Evolutionary conservation across 768 basidiomycete genomes (phyloP), one percentile per base, ranked within the genome.

Genomic region (Lactifluus echinatus): DNA sequence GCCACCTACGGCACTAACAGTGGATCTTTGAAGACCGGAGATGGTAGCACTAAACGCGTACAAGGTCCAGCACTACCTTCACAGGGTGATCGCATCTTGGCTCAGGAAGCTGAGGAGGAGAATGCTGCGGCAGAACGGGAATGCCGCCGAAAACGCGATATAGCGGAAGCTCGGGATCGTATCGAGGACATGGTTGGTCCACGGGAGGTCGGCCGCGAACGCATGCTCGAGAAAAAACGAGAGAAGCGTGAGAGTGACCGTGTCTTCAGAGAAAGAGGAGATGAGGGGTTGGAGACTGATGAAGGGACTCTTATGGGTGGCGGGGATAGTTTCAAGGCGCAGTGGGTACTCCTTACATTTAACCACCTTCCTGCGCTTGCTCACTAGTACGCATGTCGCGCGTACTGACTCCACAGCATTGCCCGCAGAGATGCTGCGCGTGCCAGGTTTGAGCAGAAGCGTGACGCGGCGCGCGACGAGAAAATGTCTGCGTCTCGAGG

Each of bases 151-250:
- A 91, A 90, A 65, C 78, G 83, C 0, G 83, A 85, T 36, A 79
- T 79, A 37, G 70, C 73, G 47, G 84, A 86, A 61, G 80, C 78
- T 17, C 84, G 82, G 65, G 85, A 87, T 2, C 74, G 82, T 37
- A 54, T 89, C 14, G 89, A 93, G 65, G 89, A 93, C 29, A 71
- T 83, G 69, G 84, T 88, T 1, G 85, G 86, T 8, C 89, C 92
- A n/a, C 82, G 82, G 62, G 79, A 82, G 58, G 82, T 87, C 4
- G 93, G 93, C 1, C 75, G 83, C 53, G 93, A 94, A 63, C 88
- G 84, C 2, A 82, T 87, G 79, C 68, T 93, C 59, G 93, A 94
- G 74, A 93, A 93, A 75, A 90, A 92, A 69, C 74, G 82, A 29
- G 83, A 81, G 37, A 78, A 76, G 60, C 76, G 91, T 60, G 90